Evolutionary conservation across 2,329 filamentous ascomycete species (phyloP).

Genomic region (Coniella lustricola): DNA sequence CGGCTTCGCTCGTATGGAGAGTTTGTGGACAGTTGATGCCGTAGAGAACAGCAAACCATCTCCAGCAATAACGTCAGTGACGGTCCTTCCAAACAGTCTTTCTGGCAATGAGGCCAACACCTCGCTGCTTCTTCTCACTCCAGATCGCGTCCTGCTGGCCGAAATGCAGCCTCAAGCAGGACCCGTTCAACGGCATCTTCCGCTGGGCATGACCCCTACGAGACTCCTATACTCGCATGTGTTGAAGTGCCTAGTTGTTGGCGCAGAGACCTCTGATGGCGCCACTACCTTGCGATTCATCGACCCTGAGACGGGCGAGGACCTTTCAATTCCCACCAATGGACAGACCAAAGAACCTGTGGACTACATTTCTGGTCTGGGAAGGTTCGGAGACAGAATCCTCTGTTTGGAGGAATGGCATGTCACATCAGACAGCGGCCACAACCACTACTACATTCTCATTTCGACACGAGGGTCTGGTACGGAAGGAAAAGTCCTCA

Average conservation of each 20-base stretch:
- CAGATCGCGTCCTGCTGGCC: slow-evolving; percentile 43
- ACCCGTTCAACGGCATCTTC: slow-evolving; percentile 43
- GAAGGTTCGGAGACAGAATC: slow-evolving; percentile 50
- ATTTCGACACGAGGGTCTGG: slow-evolving; percentile 40
- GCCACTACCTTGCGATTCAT: slow-evolving; percentile 48
- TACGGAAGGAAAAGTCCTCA: slow-evolving; percentile 42
- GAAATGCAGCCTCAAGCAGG: slow-evolving; percentile 40
- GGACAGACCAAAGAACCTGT: slow-evolving; percentile 28
- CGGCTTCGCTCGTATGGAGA: slow-evolving; percentile 34
- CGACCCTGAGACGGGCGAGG: slow-evolving; percentile 45
- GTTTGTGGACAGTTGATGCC: slow-evolving; percentile 46
- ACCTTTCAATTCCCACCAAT: slow-evolving; percentile 36
- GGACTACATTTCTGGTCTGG: slow-evolving; percentile 49
- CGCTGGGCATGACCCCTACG: slow-evolving; percentile 39
- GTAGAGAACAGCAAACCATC: slow-evolving; percentile 38
- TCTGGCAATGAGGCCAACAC: slow-evolving; percentile 32
- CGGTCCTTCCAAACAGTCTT: slow-evolving; percentile 34
- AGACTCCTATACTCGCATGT: slow-evolving; percentile 48
- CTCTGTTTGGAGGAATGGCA: slow-evolving; percentile 58
- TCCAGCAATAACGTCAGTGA: slow-evolving; percentile 41
- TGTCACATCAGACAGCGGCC: slow-evolving; percentile 46
- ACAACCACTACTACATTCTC: slow-evolving; percentile 54
- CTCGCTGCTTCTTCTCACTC: slow-evolving; percentile 43
- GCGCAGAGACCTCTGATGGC: slow-evolving; percentile 32
- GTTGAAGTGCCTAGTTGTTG: slow-evolving; percentile 49